phyloP scores from a whole-genome alignment of 1,139 yeast genomes.

The Magnusiomyces tetraspermus region DNA sequence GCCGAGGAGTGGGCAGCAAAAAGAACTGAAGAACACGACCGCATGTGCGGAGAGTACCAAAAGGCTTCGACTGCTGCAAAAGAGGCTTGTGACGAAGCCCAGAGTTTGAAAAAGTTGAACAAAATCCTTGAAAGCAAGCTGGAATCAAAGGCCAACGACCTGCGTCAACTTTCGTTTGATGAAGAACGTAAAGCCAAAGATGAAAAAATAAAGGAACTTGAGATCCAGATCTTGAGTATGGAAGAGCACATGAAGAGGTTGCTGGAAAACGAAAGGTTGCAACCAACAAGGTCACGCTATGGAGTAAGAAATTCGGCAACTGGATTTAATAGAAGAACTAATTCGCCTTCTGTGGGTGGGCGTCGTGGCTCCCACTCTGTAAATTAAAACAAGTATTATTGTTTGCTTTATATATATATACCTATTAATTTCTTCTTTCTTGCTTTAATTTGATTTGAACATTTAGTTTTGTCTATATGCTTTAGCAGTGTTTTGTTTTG shows the following conservation, averaged over 20 bases:
- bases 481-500: too few species aligned
- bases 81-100: constrained; percentile 42
- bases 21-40: constrained; percentile 47
- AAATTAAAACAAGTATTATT: too few species aligned
- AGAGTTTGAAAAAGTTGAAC: constrained; percentile 30
- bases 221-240: constrained; percentile 22
- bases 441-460: too few species aligned
- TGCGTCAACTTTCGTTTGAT: constrained; percentile 25
- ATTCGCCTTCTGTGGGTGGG: constrained; percentile 25
- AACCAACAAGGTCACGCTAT: constrained; percentile 26
- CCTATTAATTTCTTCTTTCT: too few species aligned
- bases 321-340: constrained; percentile 23
- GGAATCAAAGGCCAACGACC: constrained; percentile 17
- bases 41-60: constrained; percentile 55
- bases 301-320: constrained; percentile 27
- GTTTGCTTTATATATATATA: too few species aligned
- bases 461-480: too few species aligned
- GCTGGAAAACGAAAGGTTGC: constrained; percentile 26
- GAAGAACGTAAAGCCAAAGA: constrained; percentile 26
- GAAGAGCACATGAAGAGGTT: constrained; percentile 32
- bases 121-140: constrained; percentile 28
- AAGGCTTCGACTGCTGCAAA: constrained; percentile 49
- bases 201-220: constrained; percentile 26
- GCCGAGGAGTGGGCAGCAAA: constrained; percentile 34
- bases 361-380: too few species aligned